A percentile compares a stretch with the other conserved stretches of the same genome.
phyloP scores from a whole-genome alignment of 2,329 filamentous ascomycete genomes.

The Periconia sp. region DNA sequence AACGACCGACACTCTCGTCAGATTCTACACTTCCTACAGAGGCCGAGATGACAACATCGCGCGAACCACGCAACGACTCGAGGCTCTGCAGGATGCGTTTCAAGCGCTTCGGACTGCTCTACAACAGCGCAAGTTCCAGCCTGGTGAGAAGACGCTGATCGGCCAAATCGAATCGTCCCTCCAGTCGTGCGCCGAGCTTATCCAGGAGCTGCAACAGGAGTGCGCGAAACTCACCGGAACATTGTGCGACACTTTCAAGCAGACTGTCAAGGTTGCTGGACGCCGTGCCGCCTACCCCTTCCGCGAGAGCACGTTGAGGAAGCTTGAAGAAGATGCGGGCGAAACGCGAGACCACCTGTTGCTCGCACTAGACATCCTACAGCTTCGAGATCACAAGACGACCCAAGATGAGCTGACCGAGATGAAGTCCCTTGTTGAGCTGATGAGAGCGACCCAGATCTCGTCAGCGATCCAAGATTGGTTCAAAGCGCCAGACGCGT shows the following conservation, averaged over 20 bases:
- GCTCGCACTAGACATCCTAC: conserved; percentile 39
- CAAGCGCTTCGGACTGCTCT: conserved; percentile 23
- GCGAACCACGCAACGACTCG: conserved; percentile 31
- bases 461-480: conserved; percentile 14
- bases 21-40: conserved; percentile 43
- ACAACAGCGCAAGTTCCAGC: conserved; percentile 25
- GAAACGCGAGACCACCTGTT: conserved; percentile 39
- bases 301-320: conserved; percentile 45
- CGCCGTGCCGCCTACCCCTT: conserved; percentile 39
- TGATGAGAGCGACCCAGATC: conserved; percentile 32
- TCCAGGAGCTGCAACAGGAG: conserved; percentile 36
- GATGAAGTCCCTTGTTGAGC: conserved; percentile 28
- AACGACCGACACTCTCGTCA: conserved; percentile 38
- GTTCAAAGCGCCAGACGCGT: conserved; percentile 8
- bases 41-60: conserved; percentile 32
- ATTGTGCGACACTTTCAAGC: conserved; percentile 7
- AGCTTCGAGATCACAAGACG: conserved; percentile 30
- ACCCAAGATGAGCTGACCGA: conserved; percentile 35
- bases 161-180: conserved; percentile 30
- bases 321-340: conserved; percentile 47
- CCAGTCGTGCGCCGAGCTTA: conserved; percentile 31
- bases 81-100: conserved; percentile 29
- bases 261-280: conserved; percentile 15
- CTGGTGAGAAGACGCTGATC: conserved; percentile 26
- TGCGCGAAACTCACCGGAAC: conserved; percentile 28